Base-by-base conservation (phyloP, 2,329 filamentous ascomycete species). In the Fusarium concolor region DNA sequence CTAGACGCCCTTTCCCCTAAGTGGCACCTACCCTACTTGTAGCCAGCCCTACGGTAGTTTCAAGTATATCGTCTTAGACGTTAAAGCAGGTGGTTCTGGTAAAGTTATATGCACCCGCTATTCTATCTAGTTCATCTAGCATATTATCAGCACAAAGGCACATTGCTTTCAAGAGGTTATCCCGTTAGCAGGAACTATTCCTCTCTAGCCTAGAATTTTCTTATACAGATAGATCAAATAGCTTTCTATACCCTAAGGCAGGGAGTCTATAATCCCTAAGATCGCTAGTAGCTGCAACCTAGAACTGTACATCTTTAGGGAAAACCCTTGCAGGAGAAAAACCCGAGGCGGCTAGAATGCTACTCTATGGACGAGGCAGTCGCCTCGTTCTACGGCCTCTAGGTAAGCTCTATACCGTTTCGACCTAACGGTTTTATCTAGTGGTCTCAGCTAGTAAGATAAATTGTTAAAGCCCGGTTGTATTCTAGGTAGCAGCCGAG, bases 171-270 rank as follows among this genome's bases (percentile, higher is more conserved):
- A 56, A 56, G 45, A 52, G 52, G 51, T 20, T 20, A 62, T 62
- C 46, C 46, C 33, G 26, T 58, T 41, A 58, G 55, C 41, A 41
- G 46, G 55, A 58, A 41, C 41, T 10, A 51, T 39, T n/a, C 58
- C 54, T 41, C 47, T 45, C 59, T 39, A 50, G 39, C 54, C 54
- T n/a, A 63, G 43, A 63, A 58, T 58, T 63, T 38, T 63, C 54
- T 46, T 58, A 6, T 38, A 54, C 15, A 55, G 54, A 58, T 54
- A 55, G 49, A 58, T 58, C 39, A 63, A 58, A 38, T 50, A 63
- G 38, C 59, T 46, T 64, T 60, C 45, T 44, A 60, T 12, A 28
- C 49, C 54, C 44, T 17, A 11, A 29, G 31, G 60, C 10, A 59
- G 43, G 24, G 39, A 17, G 9, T 5, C 35, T 8, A 50, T 39